These are phyloP conservation scores for Kalanchoe fedtschenkoi DNA, from an alignment of 164 flowering plant species.

Conservation along the genomic window DNA sequence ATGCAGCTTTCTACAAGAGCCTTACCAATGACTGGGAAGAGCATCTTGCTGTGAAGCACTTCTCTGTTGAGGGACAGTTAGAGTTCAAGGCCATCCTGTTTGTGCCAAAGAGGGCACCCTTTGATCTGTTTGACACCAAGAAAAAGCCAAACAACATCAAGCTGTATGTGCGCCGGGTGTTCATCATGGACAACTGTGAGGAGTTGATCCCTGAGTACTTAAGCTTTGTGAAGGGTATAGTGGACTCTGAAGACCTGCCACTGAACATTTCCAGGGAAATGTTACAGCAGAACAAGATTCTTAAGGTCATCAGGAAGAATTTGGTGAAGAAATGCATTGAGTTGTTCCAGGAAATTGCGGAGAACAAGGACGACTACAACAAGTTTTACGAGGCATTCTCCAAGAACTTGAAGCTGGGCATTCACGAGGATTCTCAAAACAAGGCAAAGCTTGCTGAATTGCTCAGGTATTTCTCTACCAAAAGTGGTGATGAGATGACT, in stretches of 20 bases:
- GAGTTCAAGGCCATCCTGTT: constrained; percentile 12
- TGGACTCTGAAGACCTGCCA: constrained; percentile 13
- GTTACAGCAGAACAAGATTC: constrained; percentile 13
- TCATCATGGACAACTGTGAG: constrained; percentile 25
- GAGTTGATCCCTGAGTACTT: constrained; percentile 28
- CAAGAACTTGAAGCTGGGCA: constrained; percentile 28
- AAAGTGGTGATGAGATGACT: constrained; percentile 47
- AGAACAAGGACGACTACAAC: constrained; percentile 21
- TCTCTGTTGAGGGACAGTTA: constrained; percentile 20
- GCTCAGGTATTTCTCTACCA: constrained; percentile 27
- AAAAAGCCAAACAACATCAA: constrained; percentile 17
- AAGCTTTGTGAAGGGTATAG: constrained; percentile 20
- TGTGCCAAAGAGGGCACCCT: constrained; percentile 14
- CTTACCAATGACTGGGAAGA: constrained; percentile 17
- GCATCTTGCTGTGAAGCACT: constrained; percentile 26
- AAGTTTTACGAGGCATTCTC: constrained; percentile 25
- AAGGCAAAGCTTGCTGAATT: constrained; percentile 26
- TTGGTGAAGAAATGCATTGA: constrained; percentile 33
- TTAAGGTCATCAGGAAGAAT: constrained; percentile 30
- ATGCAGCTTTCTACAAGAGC: constrained; percentile 27
- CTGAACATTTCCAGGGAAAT: constrained; percentile 12
- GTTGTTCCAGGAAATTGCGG: constrained; percentile 23
- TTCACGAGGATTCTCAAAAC: constrained; percentile 33
- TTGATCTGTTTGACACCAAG: constrained; percentile 15
- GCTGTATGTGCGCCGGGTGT: constrained; percentile 15